Evolutionary conservation across 768 basidiomycete genomes (phyloP), one percentile per base, ranked within the genome.

Genomic region (Lactarius psammicola): DNA sequence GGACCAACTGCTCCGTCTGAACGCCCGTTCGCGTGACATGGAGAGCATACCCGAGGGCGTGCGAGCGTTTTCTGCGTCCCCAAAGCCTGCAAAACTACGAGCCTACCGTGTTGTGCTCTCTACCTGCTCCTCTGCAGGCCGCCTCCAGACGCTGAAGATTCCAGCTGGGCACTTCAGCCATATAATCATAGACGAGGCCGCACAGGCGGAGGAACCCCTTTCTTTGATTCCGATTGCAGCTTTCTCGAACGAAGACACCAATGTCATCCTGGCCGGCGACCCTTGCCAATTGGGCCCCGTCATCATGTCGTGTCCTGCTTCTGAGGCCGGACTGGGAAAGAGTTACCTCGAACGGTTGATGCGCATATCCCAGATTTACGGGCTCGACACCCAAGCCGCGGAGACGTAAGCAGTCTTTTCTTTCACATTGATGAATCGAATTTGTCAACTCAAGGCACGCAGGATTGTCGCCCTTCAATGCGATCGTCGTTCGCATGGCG

Each of bases 121-220:
- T 4, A 88, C 87, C 0, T 87, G 86, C 72, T 68, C 85, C 11
- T 82, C 84, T 0, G 86, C 80, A 1, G 78, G 78, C 5, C 76
- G 83, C 2, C 79, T 82, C 4, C 78, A 80, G 33, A 78, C 77
- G 5, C 68, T 85, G 10, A 85, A 85, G 0, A 44, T 86, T 28
- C 72, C 74, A 33, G 74, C 79, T 17, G 87, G 86, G 0, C 84
- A 86, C 71, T 88, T 83, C 68, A 81, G 74, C 0, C 84, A 87
- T 65, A 83, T 88, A 20, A 83, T 88, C 68, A 75, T 86, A 44
- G 87, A 88, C 70, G 87, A 88, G 66, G 87, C 85, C 6, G 86
- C 85, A 0, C 86, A 88, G 69, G 86, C 82, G 0, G 80, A 80
- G 46, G 87, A 88, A 69, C 85, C 87, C 0, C 82, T 85, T 68